Base-by-base conservation (phyloP, 441 rosid species). In the Mallotus japonicus region DNA sequence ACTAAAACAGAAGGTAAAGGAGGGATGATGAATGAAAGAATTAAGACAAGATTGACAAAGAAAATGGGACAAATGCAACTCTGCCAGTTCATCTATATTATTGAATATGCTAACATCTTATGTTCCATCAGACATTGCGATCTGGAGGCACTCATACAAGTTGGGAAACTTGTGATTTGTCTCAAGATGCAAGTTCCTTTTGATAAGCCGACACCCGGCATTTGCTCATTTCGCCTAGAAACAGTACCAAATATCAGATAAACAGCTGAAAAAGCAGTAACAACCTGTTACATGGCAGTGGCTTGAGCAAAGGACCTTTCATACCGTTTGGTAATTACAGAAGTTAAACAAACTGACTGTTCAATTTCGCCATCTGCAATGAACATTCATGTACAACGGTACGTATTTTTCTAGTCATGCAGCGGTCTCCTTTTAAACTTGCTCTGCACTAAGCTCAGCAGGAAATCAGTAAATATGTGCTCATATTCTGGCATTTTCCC, bases 401-500 rank as follows among this genome's bases (percentile, higher is more conserved):
- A 54, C 46, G 20, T 16, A 57, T 17, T 17, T 66, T 32, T 66
- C 55, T 0, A 0, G 19, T 71, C 50, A 74, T 11, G 54, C 51
- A 6, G 42, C 53, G 75, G 64, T 78, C 79, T 80, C 85, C 81
- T 86, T 83, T 79, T 79, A 47, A 55, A 62, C 72, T 81, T 81
- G 79, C 80, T 79, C 66, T 73, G 85, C 55, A 70, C 79, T 50
- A 85, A 75, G 65, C 82, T 83, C 67, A 87, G 80, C 57, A 93
- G 80, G 84, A 93, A 93, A 72, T 93, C 96, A 2, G 94, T 90
- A 80, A 93, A 91, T 8, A 89, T 80, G 75, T 87, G 84, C 85
- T 93, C 97, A 44, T 93, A 93, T 71, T 82, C 95, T 8, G 94
- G 98, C 88, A 91, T 73, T 80, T 93, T 93, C 67, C 96, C 98